These are phyloP conservation scores for Escallonia herrerae DNA, from an alignment of 129 eudicot species.

Conservation along the genomic window DNA sequence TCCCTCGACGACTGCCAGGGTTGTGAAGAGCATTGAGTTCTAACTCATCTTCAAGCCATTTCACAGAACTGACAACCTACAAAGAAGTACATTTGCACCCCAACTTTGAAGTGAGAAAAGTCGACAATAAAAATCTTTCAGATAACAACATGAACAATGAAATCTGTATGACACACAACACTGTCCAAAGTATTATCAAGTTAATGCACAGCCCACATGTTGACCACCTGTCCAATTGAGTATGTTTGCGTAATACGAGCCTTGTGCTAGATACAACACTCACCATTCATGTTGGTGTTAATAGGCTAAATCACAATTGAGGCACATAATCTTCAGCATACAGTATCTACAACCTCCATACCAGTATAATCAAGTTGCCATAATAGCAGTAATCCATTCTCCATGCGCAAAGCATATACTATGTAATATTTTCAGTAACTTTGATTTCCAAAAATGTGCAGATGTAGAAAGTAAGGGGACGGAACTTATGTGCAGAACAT, in stretches of 20 bases:
- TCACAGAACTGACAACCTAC: conserved; percentile 98
- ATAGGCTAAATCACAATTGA: too few species aligned
- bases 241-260: not conserved
- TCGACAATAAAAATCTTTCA: not conserved
- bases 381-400: too few species aligned
- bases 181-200: not conserved
- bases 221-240: too few species aligned
- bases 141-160: not conserved
- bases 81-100: not conserved
- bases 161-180: not conserved
- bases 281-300: not conserved
- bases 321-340: too few species aligned
- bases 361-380: too few species aligned
- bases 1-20: conserved; percentile 93
- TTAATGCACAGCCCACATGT: not conserved
- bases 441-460: too few species aligned
- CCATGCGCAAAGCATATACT: too few species aligned
- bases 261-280: not conserved
- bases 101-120: too few species aligned
- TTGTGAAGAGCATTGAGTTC: conserved; percentile 99
- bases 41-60: conserved; percentile 99
- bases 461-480: too few species aligned
- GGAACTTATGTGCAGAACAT: too few species aligned
- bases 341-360: too few species aligned
- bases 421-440: too few species aligned